Base-by-base conservation (phyloP, 2,329 filamentous ascomycete genomes). In the Aspergillus fumigatus region DNA sequence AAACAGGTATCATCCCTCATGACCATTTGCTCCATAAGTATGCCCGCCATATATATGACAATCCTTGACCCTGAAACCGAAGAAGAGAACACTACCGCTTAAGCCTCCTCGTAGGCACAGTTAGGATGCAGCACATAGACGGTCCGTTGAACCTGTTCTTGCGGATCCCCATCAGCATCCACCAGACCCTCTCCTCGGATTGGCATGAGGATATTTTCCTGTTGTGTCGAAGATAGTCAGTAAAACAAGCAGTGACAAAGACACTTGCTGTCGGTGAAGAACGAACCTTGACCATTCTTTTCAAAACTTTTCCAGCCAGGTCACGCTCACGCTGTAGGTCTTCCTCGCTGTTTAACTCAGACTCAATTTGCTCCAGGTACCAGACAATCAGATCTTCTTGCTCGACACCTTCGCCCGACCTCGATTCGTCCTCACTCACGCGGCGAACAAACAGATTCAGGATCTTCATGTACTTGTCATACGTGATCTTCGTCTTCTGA, bases 41-140 rank as follows among this genome's bases (percentile, higher is more conserved):
- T 58, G 60, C 67, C 53, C 35, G 53, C 65, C 59, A 62, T 59
- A 59, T 61, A 58, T 38, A 54, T 53, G 50, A 54, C 50, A 62
- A 51, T 38, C 43, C 35, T 51, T 32, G 25, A 19, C 55, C 52
- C 61, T 53, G 55, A 56, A 50, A 35, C 11, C 25, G 47, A 56
- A 52, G n/a, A 52, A 26, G 49, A 54, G n/a, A 52, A 51, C 48
- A 50, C 19, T 59, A 23, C 54, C 56, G 49, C 59, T 65, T 55
- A 67, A 64, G 75, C 68, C 56, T 76, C 75, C 55, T 96, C 92
- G 9, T 95, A 81, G 0, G 89, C 90, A 70, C 90, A 96, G 76
- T 97, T 97, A 57, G 94, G 94, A 77, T 99, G 94, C 64, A 99
- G 71, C 26, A 97, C 89, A 71, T 97, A 99, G 52, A 94, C 83